These are phyloP conservation scores for Diaporthe sp. DNA, from an alignment of 2,329 filamentous ascomycete species.

Conservation along the genomic window DNA sequence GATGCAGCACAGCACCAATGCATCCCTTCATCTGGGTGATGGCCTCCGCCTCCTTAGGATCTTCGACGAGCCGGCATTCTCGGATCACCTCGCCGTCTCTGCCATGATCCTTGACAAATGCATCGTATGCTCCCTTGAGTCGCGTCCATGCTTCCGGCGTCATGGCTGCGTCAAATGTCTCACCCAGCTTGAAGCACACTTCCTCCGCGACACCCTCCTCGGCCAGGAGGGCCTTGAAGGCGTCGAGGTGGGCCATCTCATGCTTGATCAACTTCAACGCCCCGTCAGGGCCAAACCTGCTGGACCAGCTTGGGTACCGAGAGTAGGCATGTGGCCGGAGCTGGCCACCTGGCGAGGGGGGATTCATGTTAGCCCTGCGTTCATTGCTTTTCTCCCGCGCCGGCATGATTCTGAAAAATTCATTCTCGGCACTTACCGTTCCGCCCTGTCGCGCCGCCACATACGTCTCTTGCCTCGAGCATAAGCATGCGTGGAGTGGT, in stretches of 20 bases:
- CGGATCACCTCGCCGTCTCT: conserved; percentile 48
- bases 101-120: conserved; percentile 48
- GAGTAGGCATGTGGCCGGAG: conserved; percentile 48
- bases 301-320: conserved; percentile 49
- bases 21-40: conserved; percentile 51
- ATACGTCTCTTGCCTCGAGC: conserved; percentile 44
- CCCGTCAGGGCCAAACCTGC: conserved; percentile 47
- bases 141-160: conserved; percentile 49
- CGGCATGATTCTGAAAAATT: no score
- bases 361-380: neutral
- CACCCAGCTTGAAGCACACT: conserved; percentile 48
- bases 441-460: conserved; percentile 45
- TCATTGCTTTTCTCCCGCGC: neutral
- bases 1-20: conserved; percentile 48
- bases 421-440: conserved; percentile 43
- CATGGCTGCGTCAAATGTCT: conserved; percentile 53
- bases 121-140: conserved; percentile 47
- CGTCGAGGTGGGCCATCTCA: conserved; percentile 48
- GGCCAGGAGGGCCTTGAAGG: conserved; percentile 37
- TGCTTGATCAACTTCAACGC: conserved; percentile 49
- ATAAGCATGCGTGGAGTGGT: conserved; percentile 42
- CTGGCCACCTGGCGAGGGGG: conserved; percentile 40
- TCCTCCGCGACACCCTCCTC: conserved; percentile 48
- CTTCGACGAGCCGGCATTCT: conserved; percentile 43
- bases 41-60: conserved; percentile 46